phyloP scores from a whole-genome alignment of 2,329 filamentous ascomycete genomes.

The Colletotrichum sp. region DNA sequence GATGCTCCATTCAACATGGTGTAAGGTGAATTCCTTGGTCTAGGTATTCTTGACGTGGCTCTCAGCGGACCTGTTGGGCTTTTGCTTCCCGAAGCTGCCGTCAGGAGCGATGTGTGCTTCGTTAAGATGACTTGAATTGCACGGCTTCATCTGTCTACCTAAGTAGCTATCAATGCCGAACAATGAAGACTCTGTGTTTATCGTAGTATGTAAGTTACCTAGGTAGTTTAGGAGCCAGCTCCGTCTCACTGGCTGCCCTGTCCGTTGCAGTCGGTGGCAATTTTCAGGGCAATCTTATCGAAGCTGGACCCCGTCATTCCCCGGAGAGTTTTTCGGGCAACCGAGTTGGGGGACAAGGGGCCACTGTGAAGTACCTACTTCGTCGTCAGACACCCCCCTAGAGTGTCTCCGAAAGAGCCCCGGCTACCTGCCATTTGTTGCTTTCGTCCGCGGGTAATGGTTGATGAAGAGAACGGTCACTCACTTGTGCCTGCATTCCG shows the following conservation, averaged over 20 bases:
- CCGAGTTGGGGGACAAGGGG: neutral
- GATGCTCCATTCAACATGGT: neutral
- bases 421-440: neutral
- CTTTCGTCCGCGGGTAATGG: neutral
- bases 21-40: neutral
- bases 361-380: neutral
- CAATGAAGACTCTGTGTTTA: neutral
- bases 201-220: neutral
- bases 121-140: neutral
- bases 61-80: neutral
- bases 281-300: neutral
- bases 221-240: neutral
- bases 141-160: neutral
- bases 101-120: neutral
- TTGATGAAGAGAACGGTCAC: neutral
- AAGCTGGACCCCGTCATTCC: neutral
- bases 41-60: neutral
- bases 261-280: neutral
- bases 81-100: neutral
- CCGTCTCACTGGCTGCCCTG: neutral
- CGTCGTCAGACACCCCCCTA: neutral
- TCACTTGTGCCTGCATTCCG: neutral
- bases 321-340: constrained; percentile 10
- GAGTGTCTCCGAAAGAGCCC: neutral
- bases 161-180: neutral